Evolutionary conservation across 352 stramenopile genomes (phyloP), one percentile per base, ranked within the genome.

Genomic region (Proteromonas lacertae): DNA sequence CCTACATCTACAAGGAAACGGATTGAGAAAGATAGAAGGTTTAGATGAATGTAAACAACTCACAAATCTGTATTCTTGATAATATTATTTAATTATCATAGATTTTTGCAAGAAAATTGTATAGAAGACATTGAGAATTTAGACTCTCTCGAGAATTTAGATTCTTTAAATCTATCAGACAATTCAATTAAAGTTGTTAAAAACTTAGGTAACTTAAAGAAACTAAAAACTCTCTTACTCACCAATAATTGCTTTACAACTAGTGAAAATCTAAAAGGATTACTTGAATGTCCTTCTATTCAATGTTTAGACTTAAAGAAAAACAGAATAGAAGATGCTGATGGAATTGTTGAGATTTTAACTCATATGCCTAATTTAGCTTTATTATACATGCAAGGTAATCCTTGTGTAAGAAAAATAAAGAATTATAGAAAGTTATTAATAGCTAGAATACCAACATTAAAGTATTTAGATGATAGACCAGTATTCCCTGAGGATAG

Each of bases 61-160:
- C 4, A 9, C 9, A 26, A 9, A 9, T 9, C 23, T 26, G 4
- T 9, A 9, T 26, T 9, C 9, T 26, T 9, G 4, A 9, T 26
- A 9, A 26, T 4, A 9, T 9, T 50, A 25, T 42, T 73, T 40
- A 55, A 91, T 36, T 59, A 69, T 22, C 77, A 66, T 19, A 57
- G 92, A 2, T 86, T 88, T 40, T 51, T 91, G 23, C 73, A 92
- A 30, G 74, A 92, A 46, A 92, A 92, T 37, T 47, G 80, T 19
- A 81, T 92, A 42, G 69, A 76, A 43, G 70, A 71, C 43, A 84
- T 89, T 39, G 67, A 84, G 41, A 39, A 42, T 5, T 23, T 63
- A 1, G 48, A 55, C n/a, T 51, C 25, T 29, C 26, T 40, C 33
- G 28, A 44, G 34, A 50, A 73, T 21, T 59, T 92, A 31, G 74